Evolutionary conservation across 129 eudicot species (phyloP).

Genomic region (Arctium lappa): DNA sequence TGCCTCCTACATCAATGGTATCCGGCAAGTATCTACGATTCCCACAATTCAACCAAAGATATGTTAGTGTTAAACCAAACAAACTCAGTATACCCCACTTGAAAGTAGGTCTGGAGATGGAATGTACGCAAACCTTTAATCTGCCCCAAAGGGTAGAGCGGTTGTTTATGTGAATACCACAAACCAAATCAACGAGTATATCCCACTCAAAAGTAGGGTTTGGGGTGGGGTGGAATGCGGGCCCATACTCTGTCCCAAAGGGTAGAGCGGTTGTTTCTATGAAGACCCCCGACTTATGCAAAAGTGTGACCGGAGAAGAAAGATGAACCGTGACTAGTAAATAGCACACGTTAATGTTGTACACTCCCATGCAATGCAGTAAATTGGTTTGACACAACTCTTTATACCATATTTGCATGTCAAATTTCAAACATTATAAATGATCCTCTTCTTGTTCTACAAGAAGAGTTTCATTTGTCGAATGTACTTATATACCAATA

Average conservation of each 20-base stretch:
- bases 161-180: background rate
- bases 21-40: constrained; percentile 84
- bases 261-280: background rate
- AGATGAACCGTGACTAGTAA: too few relatives aligned
- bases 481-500: background rate
- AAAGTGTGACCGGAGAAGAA: background rate
- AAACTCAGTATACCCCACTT: background rate
- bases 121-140: background rate
- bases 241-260: background rate
- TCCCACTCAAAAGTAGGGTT: background rate
- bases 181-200: background rate
- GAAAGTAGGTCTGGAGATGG: background rate
- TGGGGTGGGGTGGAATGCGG: background rate
- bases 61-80: background rate
- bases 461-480: background rate
- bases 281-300: background rate
- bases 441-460: background rate
- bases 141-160: background rate
- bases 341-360: background rate
- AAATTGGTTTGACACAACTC: background rate
- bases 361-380: background rate
- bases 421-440: background rate
- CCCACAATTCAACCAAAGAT: background rate
- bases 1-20: constrained; percentile 86
- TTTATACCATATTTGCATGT: background rate